Conservation (phyloP, 768 basidiomycete species). For the Podaxis rugospora region DNA sequence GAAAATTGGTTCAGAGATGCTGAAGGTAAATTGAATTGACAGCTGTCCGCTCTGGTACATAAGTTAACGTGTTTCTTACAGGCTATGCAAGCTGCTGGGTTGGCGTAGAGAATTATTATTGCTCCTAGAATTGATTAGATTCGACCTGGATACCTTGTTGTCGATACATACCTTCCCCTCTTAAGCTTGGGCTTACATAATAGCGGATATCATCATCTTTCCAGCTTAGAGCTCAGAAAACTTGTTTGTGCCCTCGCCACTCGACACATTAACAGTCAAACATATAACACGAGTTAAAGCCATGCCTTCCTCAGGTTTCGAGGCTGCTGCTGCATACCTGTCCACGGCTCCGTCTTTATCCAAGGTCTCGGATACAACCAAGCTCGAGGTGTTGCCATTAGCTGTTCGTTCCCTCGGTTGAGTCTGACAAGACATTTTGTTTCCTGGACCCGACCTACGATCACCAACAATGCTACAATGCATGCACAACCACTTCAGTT, state of each 20-base stretch:
- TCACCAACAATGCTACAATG: conserved; percentile 2
- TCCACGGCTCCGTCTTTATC: conserved; percentile 50
- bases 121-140: conserved; percentile 11
- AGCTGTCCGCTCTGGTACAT: background rate
- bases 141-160: conserved; percentile 15
- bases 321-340: conserved; percentile 60
- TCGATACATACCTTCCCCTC: background rate
- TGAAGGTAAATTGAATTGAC: conserved; percentile 56
- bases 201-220: conserved; percentile 1
- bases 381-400: conserved; percentile 63
- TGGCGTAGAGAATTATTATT: conserved; percentile 34
- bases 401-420: conserved; percentile 18
- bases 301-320: conserved; percentile 37
- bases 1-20: conserved; percentile 86
- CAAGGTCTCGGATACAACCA: conserved; percentile 54
- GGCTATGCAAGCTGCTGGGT: conserved; percentile 78
- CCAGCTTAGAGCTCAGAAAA: background rate
- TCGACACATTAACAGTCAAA: background rate
- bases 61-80: conserved; percentile 21
- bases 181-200: conserved; percentile 10
- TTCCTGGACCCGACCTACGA: background rate
- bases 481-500: conserved; percentile 41
- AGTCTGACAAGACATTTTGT: conserved; percentile 7
- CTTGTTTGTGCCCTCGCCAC: background rate
- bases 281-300: conserved; percentile 7